Evolutionary conservation across 805 yeast species (phyloP).

Genomic region (Danielia reshetovae): DNA sequence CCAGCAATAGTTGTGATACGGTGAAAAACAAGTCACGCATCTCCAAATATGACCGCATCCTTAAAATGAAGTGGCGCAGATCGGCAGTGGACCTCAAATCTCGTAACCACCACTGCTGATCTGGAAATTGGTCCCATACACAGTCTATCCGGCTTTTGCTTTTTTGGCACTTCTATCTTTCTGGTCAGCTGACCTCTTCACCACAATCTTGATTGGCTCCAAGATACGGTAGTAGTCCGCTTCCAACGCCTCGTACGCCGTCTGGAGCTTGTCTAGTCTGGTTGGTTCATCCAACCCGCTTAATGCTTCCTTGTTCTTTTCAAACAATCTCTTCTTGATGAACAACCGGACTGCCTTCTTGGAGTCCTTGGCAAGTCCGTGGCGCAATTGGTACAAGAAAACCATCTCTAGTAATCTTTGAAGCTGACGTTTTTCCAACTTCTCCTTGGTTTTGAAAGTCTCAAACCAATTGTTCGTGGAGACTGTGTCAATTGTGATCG

Average conservation of each 20-base stretch:
- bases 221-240: slow-evolving; percentile 68
- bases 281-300: slow-evolving; percentile 59
- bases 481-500: slow-evolving; percentile 5
- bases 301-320: slow-evolving; percentile 78
- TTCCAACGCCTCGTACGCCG: slow-evolving; percentile 65
- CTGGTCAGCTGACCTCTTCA: not conserved
- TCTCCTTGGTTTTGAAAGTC: slow-evolving; percentile 36
- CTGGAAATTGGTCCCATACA: too few relatives aligned
- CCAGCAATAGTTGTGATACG: too few relatives aligned
- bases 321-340: slow-evolving; percentile 71
- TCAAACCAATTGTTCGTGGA: slow-evolving; percentile 35
- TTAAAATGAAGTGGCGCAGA: too few relatives aligned
- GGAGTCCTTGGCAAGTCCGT: slow-evolving; percentile 19
- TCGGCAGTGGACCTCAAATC: too few relatives aligned
- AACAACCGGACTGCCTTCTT: slow-evolving; percentile 47
- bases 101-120: too few relatives aligned
- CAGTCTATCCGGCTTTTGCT: too few relatives aligned
- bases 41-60: too few relatives aligned
- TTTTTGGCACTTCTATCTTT: slow-evolving; percentile 6
- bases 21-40: too few relatives aligned
- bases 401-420: slow-evolving; percentile 75
- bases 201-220: slow-evolving; percentile 20
- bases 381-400: slow-evolving; percentile 39
- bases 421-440: slow-evolving; percentile 77
- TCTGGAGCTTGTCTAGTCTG: slow-evolving; percentile 67